Evolutionary conservation across 177 flowering plant species (phyloP).

Genomic region (Vitis hybrid): DNA sequence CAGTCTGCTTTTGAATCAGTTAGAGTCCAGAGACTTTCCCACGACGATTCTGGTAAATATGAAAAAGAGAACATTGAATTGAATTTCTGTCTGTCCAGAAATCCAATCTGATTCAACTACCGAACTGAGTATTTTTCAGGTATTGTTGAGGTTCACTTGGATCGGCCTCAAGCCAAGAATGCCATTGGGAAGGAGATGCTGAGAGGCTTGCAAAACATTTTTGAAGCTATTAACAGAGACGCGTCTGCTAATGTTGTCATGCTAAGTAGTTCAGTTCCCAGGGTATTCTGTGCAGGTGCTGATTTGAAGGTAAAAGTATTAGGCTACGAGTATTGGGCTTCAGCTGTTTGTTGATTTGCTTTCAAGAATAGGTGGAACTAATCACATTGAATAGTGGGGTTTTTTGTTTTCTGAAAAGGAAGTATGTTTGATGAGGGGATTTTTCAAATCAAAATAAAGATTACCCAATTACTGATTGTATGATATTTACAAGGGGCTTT

Average conservation of each 20-base stretch:
- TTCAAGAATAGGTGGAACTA: no score
- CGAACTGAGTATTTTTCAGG: conserved; percentile 40
- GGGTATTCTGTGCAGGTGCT: conserved; percentile 92
- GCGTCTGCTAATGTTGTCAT: conserved; percentile 60
- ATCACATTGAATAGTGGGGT: no score
- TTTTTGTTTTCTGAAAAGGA: no score
- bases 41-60: conserved; percentile 43
- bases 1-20: conserved; percentile 51
- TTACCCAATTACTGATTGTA: no score
- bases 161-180: conserved; percentile 77
- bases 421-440: no score
- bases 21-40: conserved; percentile 42
- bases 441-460: no score
- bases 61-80: no score
- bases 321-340: no score
- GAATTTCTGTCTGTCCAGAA: no score
- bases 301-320: conserved; percentile 70
- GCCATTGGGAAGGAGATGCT: conserved; percentile 83
- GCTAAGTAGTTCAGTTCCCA: conserved; percentile 75
- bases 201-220: conserved; percentile 47
- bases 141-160: conserved; percentile 70
- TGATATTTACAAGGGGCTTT: no score
- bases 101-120: neutral
- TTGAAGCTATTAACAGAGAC: conserved; percentile 54
- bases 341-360: no score